Percentiles rank a stretch among this genome's conserved stretches.
Evolutionary conservation across 2,329 filamentous ascomycete species (phyloP).

Genomic region (Cladosporium sp.): DNA sequence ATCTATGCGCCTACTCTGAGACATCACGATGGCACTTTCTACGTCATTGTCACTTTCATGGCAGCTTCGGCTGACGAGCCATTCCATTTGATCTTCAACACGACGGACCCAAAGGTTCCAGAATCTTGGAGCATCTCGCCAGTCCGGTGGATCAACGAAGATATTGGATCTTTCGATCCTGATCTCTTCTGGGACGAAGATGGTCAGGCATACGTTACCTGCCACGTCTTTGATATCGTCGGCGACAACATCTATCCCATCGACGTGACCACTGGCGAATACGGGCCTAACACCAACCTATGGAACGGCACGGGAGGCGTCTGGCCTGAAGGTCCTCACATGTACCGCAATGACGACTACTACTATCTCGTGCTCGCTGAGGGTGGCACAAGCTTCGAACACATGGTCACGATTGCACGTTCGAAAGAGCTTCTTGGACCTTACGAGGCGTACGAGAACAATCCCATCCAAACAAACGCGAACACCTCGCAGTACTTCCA

Average conservation of each 20-base stretch:
- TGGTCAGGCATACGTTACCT: constrained; percentile 49
- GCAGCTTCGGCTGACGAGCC: not conserved
- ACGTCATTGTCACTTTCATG: constrained; percentile 24
- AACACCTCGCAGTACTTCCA: constrained; percentile 38
- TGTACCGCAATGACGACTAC: constrained; percentile 32
- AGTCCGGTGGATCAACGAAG: constrained; percentile 41
- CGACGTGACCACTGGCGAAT: constrained; percentile 32
- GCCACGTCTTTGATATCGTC: constrained; percentile 30
- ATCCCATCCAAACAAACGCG: constrained; percentile 25
- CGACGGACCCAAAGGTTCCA: constrained; percentile 32
- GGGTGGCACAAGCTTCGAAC: constrained; percentile 38
- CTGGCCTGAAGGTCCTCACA: constrained; percentile 33
- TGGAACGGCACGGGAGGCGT: constrained; percentile 34
- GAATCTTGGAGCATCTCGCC: constrained; percentile 20
- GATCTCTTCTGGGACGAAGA: constrained; percentile 52
- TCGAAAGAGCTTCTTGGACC: constrained; percentile 34
- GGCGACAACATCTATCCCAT: constrained; percentile 31
- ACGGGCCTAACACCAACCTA: constrained; percentile 21
- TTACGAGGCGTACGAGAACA: constrained; percentile 22
- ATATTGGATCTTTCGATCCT: constrained; percentile 20
- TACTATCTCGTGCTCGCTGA: constrained; percentile 33
- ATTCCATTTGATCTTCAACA: constrained; percentile 43
- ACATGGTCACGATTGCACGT: constrained; percentile 37
- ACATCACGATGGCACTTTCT: constrained; percentile 36
- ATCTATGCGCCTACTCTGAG: constrained; percentile 39